These are phyloP conservation scores for Scleromitrula shiraiana DNA, from an alignment of 2,329 filamentous ascomycete species.

Conservation along the genomic window DNA sequence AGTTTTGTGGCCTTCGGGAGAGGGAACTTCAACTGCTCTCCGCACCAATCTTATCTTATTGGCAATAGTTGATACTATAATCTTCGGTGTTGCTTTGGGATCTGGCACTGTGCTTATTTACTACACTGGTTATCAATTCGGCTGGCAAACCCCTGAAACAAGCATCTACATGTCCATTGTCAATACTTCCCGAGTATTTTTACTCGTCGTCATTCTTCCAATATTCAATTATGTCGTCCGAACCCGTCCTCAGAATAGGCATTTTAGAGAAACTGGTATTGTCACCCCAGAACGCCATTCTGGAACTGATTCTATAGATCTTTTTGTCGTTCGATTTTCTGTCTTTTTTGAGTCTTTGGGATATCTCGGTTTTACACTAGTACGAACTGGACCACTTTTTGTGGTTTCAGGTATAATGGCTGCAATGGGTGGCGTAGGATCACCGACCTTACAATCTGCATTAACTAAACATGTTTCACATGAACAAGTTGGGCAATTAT, in stretches of 20 bases:
- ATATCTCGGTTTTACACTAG: slow-evolving; percentile 64
- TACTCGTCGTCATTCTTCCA: slow-evolving; percentile 69
- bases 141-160: slow-evolving; percentile 74
- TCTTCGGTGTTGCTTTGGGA: slow-evolving; percentile 77
- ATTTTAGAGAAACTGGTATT: slow-evolving; percentile 52
- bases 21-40: slow-evolving; percentile 47
- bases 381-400: slow-evolving; percentile 55
- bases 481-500: slow-evolving; percentile 74
- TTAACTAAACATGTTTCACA: slow-evolving; percentile 86
- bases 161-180: slow-evolving; percentile 75
- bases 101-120: slow-evolving; percentile 73
- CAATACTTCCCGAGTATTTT: slow-evolving; percentile 65
- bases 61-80: slow-evolving; percentile 70
- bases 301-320: slow-evolving; percentile 71
- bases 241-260: slow-evolving; percentile 22
- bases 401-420: slow-evolving; percentile 64
- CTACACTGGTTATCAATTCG: slow-evolving; percentile 73
- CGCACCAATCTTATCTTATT: slow-evolving; percentile 78
- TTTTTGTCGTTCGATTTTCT: slow-evolving; percentile 66
- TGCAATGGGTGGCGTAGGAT: slow-evolving; percentile 74
- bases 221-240: slow-evolving; percentile 69
- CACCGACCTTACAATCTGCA: slow-evolving; percentile 74
- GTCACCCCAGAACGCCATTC: slow-evolving; percentile 30
- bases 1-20: slow-evolving; percentile 67
- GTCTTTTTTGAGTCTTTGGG: slow-evolving; percentile 71